Evolutionary conservation across 1,284 basidiomycete species (phyloP).

Genomic region (Moesziomyces globuligerus): DNA sequence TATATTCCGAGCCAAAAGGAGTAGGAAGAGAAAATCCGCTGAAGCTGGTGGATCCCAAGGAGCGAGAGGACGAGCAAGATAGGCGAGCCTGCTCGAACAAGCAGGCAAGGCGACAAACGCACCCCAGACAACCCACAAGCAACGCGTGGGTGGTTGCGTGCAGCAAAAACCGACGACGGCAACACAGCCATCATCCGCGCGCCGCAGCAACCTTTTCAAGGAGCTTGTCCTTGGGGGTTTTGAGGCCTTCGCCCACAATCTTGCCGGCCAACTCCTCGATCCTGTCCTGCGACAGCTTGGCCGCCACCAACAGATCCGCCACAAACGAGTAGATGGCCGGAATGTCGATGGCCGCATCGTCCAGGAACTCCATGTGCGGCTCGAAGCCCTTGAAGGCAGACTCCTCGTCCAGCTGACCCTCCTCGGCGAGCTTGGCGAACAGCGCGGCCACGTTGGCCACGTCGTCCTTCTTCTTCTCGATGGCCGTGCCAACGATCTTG

Average conservation of each 20-base stretch:
- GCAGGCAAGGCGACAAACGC: conserved; percentile 13
- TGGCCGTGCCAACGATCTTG: conserved; percentile 76
- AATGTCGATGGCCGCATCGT: conserved; percentile 87
- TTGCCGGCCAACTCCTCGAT: conserved; percentile 61
- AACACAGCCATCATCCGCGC: conserved; percentile 15
- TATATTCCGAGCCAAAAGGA: conserved; percentile 22
- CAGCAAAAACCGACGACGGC: conserved; percentile 1
- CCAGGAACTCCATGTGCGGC: conserved; percentile 78
- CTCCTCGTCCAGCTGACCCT: conserved; percentile 55
- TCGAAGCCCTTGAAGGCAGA: conserved; percentile 77
- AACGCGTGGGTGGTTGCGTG: conserved; percentile 36
- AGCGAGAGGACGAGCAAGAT: conserved; percentile 13
- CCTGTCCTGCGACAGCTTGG: conserved; percentile 53
- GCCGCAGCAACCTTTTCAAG: conserved; percentile 63
- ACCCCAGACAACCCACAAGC: conserved; percentile 11
- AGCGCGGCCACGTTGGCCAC: conserved; percentile 71
- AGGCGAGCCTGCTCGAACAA: conserved; percentile 4
- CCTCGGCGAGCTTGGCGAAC: conserved; percentile 54
- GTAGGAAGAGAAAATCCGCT: conserved; percentile 15
- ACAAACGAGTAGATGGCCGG: conserved; percentile 84
- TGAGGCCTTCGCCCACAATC: conserved; percentile 64
- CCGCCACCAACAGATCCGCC: conserved; percentile 69
- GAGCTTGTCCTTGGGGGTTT: conserved; percentile 63
- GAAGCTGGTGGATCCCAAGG: conserved; percentile 32
- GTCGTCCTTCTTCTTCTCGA: conserved; percentile 86